Evolutionary conservation across 257 asterid genomes (phyloP).

Genomic region (Lavandula angustifolia): DNA sequence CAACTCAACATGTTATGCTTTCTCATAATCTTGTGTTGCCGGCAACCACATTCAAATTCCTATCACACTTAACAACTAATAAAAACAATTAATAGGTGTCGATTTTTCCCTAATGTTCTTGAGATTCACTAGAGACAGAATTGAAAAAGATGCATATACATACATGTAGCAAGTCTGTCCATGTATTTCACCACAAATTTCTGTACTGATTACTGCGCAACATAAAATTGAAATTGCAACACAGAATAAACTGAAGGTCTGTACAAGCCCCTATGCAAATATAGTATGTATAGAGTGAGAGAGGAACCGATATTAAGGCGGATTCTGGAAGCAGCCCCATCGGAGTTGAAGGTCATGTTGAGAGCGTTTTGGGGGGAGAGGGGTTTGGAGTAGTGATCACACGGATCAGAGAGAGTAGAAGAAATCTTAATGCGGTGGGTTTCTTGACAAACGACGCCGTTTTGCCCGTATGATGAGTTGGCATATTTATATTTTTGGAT

Average conservation of each 20-base stretch:
- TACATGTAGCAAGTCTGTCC: neutral
- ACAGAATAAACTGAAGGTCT: neutral
- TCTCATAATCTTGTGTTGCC: neutral
- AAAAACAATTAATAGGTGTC: neutral
- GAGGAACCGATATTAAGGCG: slow-evolving; percentile 68
- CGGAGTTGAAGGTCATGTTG: slow-evolving; percentile 43
- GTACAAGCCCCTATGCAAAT: neutral
- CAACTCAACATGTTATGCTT: neutral
- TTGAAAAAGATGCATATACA: neutral
- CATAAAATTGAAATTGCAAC: neutral
- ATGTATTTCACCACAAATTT: neutral
- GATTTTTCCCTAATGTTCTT: neutral
- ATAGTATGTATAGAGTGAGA: neutral
- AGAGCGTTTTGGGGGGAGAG: neutral
- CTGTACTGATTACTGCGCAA: neutral
- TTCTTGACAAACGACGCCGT: slow-evolving; percentile 28
- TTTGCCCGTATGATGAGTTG: neutral
- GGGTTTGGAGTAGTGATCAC: slow-evolving; percentile 30
- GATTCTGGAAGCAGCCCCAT: slow-evolving; percentile 46
- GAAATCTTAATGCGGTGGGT: slow-evolving; percentile 20
- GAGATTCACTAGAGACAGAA: neutral
- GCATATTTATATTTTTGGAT: neutral
- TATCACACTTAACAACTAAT: neutral
- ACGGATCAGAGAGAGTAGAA: neutral
- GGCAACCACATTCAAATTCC: neutral